Conservation (phyloP, 768 basidiomycete species). For the Psilocybe azurescens region DNA sequence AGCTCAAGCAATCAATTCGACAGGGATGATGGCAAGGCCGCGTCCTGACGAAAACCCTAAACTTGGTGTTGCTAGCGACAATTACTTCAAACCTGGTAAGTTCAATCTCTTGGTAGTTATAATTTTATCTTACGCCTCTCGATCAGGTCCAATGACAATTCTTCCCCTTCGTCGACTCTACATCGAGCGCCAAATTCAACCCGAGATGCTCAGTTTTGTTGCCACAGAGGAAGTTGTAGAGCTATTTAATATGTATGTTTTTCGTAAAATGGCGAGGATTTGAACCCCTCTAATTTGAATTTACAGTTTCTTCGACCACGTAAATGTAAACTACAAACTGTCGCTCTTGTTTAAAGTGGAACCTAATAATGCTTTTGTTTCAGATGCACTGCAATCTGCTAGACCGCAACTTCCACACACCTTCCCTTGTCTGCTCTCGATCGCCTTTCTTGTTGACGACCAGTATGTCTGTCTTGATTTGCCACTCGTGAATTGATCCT, state of each 20-base stretch:
- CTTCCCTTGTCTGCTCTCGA: constrained; percentile 90
- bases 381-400: constrained; percentile 84
- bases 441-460: constrained; percentile 96
- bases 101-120: constrained; percentile 10
- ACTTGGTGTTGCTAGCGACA: constrained; percentile 82
- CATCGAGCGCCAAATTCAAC: constrained; percentile 90
- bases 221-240: constrained; percentile 88
- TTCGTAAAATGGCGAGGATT: constrained; percentile 1
- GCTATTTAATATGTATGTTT: constrained; percentile 85
- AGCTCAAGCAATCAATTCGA: constrained; percentile 52
- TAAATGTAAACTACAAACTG: constrained; percentile 57
- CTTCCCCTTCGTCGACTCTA: constrained; percentile 81
- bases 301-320: constrained; percentile 73
- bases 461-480: constrained; percentile 51
- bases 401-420: constrained; percentile 91
- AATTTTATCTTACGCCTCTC: constrained; percentile 10
- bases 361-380: constrained; percentile 5
- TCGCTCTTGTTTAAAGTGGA: constrained; percentile 20
- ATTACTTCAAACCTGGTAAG: constrained; percentile 92
- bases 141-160: constrained; percentile 84
- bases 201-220: constrained; percentile 92
- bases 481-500: constrained; percentile 6
- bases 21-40: constrained; percentile 43
- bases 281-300: constrained; percentile 12
- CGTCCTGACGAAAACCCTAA: constrained; percentile 47